Evolutionary conservation across 495 filamentous ascomycete species (phyloP).

Genomic region (Aspergillus wentii): DNA sequence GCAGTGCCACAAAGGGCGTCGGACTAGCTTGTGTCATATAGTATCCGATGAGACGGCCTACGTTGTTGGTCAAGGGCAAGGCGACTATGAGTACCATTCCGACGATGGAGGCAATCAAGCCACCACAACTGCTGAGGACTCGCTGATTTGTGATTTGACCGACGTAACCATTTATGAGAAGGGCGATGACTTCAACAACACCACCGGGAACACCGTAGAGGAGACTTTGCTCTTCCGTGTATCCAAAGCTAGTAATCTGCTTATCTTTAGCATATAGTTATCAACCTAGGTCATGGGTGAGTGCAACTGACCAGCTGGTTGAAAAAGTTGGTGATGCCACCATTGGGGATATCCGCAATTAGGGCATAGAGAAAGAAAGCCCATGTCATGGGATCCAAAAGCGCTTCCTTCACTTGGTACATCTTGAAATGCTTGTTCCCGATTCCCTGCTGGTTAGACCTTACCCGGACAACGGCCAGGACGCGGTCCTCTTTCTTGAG

Average conservation of each 20-base stretch:
- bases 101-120: slow-evolving; percentile 30
- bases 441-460: slow-evolving; percentile 62
- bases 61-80: slow-evolving; percentile 53
- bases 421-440: slow-evolving; percentile 65
- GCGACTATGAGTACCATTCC: slow-evolving; percentile 65
- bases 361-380: slow-evolving; percentile 61
- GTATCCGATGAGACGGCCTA: slow-evolving; percentile 57
- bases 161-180: slow-evolving; percentile 55
- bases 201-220: slow-evolving; percentile 64
- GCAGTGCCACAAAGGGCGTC: slow-evolving; percentile 40
- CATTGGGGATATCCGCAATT: slow-evolving; percentile 60
- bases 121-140: slow-evolving; percentile 40
- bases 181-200: slow-evolving; percentile 58
- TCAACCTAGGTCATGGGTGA: slow-evolving; percentile 25
- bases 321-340: slow-evolving; percentile 70
- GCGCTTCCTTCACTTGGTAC: slow-evolving; percentile 56
- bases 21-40: slow-evolving; percentile 58
- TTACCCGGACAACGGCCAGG: slow-evolving; percentile 56
- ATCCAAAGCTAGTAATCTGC: slow-evolving; percentile 40
- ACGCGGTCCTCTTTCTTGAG: slow-evolving; percentile 57
- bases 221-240: slow-evolving; percentile 54
- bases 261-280: background rate
- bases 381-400: slow-evolving; percentile 59
- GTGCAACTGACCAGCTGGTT: slow-evolving; percentile 43
- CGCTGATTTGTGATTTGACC: slow-evolving; percentile 55